These are phyloP conservation scores for Clathrospora elynae DNA, from an alignment of 2,329 filamentous ascomycete species.

Conservation along the genomic window DNA sequence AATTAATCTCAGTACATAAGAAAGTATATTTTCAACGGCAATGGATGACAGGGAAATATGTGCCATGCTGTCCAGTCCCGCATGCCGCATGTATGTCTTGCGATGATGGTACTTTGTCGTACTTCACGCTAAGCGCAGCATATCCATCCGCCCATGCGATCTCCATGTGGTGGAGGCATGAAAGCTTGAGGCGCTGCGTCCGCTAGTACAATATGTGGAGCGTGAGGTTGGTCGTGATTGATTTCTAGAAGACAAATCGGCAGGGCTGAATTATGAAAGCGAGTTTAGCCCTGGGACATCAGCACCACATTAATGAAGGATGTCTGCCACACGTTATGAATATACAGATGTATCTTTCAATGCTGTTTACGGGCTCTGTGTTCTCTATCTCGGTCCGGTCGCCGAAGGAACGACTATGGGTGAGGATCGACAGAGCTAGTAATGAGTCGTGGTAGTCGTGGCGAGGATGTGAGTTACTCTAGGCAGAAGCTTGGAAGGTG, in stretches of 20 bases:
- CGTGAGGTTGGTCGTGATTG: constrained; percentile 10
- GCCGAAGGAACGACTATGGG: too few relatives aligned
- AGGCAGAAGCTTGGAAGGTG: too few relatives aligned
- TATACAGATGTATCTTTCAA: not conserved
- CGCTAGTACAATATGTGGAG: constrained; percentile 13
- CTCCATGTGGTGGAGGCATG: constrained; percentile 2
- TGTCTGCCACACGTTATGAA: constrained; percentile 2
- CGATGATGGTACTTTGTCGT: constrained; percentile 8
- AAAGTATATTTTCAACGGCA: constrained; percentile 16
- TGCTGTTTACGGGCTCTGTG: not conserved
- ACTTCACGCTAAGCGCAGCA: constrained; percentile 1
- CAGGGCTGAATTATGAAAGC: constrained; percentile 22
- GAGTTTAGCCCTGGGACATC: constrained; percentile 33
- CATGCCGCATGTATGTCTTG: constrained; percentile 20
- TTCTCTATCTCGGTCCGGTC: constrained; percentile 2
- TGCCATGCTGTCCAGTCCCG: constrained; percentile 24
- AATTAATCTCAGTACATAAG: constrained; percentile 23
- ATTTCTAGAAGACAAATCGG: constrained; percentile 19
- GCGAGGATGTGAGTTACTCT: too few relatives aligned
- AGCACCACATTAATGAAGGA: constrained; percentile 21
- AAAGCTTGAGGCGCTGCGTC: not conserved
- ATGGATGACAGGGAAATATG: constrained; percentile 28
- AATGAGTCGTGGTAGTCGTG: too few relatives aligned
- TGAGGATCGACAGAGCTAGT: too few relatives aligned
- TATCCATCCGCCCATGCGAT: constrained; percentile 18